A percentile compares a stretch with the other conserved stretches of the same genome.
These are phyloP conservation scores for Sindora glabra DNA, from an alignment of 306 rosid species.

Conservation along the genomic window DNA sequence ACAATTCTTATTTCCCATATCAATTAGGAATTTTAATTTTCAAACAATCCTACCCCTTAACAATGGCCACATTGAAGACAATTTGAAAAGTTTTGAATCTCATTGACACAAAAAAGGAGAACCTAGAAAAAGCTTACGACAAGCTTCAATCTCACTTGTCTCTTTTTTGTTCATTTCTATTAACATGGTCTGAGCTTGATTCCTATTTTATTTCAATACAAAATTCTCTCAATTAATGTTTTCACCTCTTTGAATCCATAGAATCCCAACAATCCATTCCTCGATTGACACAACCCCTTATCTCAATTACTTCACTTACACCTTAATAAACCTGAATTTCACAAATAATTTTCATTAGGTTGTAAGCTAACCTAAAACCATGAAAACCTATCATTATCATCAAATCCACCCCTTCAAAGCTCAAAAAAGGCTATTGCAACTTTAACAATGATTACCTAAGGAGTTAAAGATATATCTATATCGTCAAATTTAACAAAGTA, in stretches of 20 bases:
- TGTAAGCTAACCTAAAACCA: background rate
- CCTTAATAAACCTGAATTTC: background rate
- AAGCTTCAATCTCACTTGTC: conserved; percentile 56
- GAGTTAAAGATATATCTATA: background rate
- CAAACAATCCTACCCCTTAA: background rate
- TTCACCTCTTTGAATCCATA: conserved; percentile 47
- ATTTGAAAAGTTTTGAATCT: conserved; percentile 47
- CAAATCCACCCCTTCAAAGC: background rate
- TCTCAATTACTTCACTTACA: background rate
- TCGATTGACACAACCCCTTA: background rate
- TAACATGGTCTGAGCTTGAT: conserved; percentile 62
- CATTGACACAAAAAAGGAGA: conserved; percentile 46
- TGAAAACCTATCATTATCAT: conserved; percentile 3
- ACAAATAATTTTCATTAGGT: background rate
- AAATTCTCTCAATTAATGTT: conserved; percentile 34
- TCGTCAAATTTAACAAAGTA: background rate
- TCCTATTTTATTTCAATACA: conserved; percentile 49
- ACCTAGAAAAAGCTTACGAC: conserved; percentile 57
- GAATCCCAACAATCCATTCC: conserved; percentile 15
- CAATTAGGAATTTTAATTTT: background rate
- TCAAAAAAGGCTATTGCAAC: background rate
- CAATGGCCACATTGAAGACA: conserved; percentile 32
- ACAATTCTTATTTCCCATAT: background rate
- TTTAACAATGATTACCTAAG: background rate
- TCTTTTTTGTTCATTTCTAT: conserved; percentile 35